These are phyloP conservation scores for Penicillium cosmopolitanum DNA, from an alignment of 495 filamentous ascomycete species.

Conservation along the genomic window DNA sequence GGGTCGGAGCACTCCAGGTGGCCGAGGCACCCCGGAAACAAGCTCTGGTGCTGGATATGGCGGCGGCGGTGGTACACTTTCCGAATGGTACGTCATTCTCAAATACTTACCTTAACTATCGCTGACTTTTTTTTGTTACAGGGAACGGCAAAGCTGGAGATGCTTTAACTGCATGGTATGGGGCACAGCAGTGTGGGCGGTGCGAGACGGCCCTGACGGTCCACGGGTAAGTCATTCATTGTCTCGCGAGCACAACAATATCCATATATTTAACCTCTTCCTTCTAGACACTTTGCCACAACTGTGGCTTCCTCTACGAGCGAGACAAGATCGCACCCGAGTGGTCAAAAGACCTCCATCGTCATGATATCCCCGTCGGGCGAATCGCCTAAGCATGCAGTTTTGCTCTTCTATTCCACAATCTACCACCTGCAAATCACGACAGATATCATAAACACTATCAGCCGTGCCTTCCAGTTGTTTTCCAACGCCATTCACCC, in stretches of 20 bases:
- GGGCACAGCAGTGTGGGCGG: conserved; percentile 91
- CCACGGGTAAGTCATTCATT: conserved; percentile 62
- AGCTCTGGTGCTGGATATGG: conserved; percentile 64
- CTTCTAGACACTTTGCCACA: conserved; percentile 78
- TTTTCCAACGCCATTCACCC: neutral
- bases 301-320: conserved; percentile 88
- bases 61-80: conserved; percentile 70
- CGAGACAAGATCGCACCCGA: conserved; percentile 82
- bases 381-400: conserved; percentile 26
- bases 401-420: neutral
- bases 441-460: neutral
- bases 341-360: conserved; percentile 80
- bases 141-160: conserved; percentile 83
- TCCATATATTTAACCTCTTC: conserved; percentile 32
- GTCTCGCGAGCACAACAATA: conserved; percentile 1
- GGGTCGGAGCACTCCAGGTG: conserved; percentile 68
- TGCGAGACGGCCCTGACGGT: conserved; percentile 86
- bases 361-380: conserved; percentile 52
- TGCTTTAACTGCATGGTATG: conserved; percentile 89
- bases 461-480: neutral
- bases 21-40: conserved; percentile 75
- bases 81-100: conserved; percentile 59
- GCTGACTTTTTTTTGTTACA: conserved; percentile 25
- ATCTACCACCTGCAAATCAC: neutral
- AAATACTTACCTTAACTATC: too few species aligned